Base-by-base conservation (phyloP, 176 grass and related monocot genomes). In the Bolboschoenus planiculmis region DNA sequence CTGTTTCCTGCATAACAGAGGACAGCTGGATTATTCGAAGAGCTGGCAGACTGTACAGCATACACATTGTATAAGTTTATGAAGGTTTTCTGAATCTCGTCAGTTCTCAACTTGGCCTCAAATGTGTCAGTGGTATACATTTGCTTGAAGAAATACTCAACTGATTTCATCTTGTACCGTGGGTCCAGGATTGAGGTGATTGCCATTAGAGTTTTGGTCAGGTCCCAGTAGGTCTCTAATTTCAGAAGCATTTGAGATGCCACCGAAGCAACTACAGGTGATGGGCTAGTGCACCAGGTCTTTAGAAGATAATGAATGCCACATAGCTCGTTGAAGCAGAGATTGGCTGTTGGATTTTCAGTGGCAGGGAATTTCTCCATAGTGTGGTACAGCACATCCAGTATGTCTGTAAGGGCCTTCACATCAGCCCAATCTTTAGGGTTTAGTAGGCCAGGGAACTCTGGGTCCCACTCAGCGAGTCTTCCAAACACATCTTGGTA, bases 121-220 rank as follows among this genome's bases (percentile, higher is more conserved):
- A 84, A 91, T 71, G 84, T 84, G 20, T 95, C 92, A 70, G 83
- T 84, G 46, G 66, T 85, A 78, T 90, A 99, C 84, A 95, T 95
- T 76, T 91, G 78, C 39, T 90, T 91, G 87, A 91, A 99, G 83
- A 93, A 99, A 79, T 99, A 99, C 59, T 99, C 96, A 1, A 99
- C 77, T 23, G 96, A 99, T 85, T 99, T 99, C 96, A 99, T 99
- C 90, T 99, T 99, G 80, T 95, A 99, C 63, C 96, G 85, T 81
- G 96, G 96, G 87, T 99, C 96, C 63, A 99, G 89, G 88, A 99
- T 91, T 78, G 96, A 99, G 81, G 96, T 85, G 60, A 99, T 91
- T 78, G 96, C 92, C 91, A 93, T 99, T 60, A 95, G 81, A 78
- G 80, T 90, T 80, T 91, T 93, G 35, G 87, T 93, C 57, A 84